Base-by-base conservation (phyloP, 1,139 yeast species). In the Meyerozyma guilliermondii region DNA sequence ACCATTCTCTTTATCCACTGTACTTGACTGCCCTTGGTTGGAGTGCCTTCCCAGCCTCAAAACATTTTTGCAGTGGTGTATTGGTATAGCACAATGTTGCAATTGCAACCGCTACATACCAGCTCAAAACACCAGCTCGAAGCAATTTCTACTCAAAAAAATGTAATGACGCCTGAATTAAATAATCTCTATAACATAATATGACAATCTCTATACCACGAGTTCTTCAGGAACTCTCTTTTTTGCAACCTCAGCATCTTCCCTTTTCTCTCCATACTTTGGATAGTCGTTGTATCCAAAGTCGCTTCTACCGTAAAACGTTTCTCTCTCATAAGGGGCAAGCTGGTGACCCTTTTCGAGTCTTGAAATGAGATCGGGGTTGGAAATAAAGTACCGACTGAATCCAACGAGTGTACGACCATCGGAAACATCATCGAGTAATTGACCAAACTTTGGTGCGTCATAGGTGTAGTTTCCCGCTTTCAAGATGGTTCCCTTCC, bases 1-100 rank as follows among this genome's bases (percentile, higher is more conserved):
- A 73, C 45, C 85, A 66, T 22, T 83, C 71, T 48, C 87, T 71
- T 63, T 83, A 66, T 4, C 87, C 86, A 48, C 87, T 88, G 58
- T 81, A 83, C 57, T 78, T 68, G 54, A 82, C 88, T 11, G 83
- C 58, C 89, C 72, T 46, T 69, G 54, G 63, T 84, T 84, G 36
- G 78, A 59, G 59, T 51, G 39, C 58, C 49, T 35, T 61, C 60
- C 40, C 81, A 56, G 56, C 83, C n/a, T n/a, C n/a, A n/a, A n/a
- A n/a, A n/a, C n/a, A n/a, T n/a, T n/a, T n/a, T n/a, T n/a, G n/a
- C n/a, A n/a, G n/a, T n/a, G n/a, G n/a, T n/a, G n/a, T n/a, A 83
- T 58, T 78, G 81, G 60, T 82, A 82, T 39, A 81, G 53, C 42
- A 84, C 66, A 36, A 77, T 48, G 1, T n/a, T n/a, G n/a, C n/a